Conservation (phyloP, 2,329 filamentous ascomycete genomes). For the Byssothecium circinans region DNA sequence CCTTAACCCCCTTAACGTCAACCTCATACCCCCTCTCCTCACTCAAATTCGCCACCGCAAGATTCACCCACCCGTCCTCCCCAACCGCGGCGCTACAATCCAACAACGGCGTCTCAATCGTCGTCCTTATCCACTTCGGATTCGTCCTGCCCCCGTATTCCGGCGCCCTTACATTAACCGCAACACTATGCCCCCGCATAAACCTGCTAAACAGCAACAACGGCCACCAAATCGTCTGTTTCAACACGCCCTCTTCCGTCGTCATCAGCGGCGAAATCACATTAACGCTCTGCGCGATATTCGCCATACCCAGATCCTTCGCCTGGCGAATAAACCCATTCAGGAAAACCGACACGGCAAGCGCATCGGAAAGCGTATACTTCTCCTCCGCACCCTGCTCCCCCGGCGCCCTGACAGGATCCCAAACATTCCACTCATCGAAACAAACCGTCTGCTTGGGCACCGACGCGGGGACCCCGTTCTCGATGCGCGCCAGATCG, state of each 20-base stretch:
- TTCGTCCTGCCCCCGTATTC: constrained; percentile 69
- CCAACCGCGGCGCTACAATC: constrained; percentile 66
- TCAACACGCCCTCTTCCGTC: constrained; percentile 61
- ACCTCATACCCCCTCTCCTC: constrained; percentile 63
- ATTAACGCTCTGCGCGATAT: constrained; percentile 76
- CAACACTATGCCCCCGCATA: constrained; percentile 73
- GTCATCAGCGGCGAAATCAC: constrained; percentile 80
- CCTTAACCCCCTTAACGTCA: constrained; percentile 58
- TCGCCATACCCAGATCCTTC: constrained; percentile 73
- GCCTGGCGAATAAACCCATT: constrained; percentile 77
- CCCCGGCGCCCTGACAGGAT: constrained; percentile 70
- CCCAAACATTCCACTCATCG: constrained; percentile 86
- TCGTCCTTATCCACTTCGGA: constrained; percentile 65
- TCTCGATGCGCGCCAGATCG: constrained; percentile 73
- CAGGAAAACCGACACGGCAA: constrained; percentile 74
- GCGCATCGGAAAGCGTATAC: constrained; percentile 71
- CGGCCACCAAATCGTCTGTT: constrained; percentile 77
- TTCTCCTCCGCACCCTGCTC: constrained; percentile 71
- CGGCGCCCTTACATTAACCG: constrained; percentile 63
- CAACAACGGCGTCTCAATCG: constrained; percentile 69
- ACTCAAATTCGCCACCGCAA: constrained; percentile 73
- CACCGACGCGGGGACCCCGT: constrained; percentile 61
- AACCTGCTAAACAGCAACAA: constrained; percentile 68
- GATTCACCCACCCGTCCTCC: constrained; percentile 62
- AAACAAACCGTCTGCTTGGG: constrained; percentile 73